Conservation (phyloP, 176 grass and related monocot genomes). For the Lolium perenne region DNA sequence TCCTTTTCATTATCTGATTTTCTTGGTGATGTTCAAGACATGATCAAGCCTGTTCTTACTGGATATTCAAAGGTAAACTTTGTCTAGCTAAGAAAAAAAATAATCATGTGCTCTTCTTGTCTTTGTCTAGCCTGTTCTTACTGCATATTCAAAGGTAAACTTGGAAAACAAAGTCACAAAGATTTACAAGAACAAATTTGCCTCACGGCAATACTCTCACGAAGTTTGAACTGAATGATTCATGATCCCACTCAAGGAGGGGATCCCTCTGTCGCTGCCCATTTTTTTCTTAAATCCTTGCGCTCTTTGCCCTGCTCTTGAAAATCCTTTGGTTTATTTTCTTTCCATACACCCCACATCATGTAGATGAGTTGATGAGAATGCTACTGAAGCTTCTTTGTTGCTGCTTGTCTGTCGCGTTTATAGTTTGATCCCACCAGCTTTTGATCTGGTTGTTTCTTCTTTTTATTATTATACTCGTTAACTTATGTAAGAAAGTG, state of each 20-base stretch:
- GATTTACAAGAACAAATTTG: neutral
- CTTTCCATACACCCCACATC: neutral
- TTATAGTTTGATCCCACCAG: neutral
- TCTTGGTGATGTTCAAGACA: slow-evolving; percentile 89
- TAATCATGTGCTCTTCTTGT: neutral
- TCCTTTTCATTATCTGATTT: slow-evolving; percentile 96
- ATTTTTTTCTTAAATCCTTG: neutral
- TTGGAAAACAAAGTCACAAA: slow-evolving; percentile 23
- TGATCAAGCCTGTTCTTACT: slow-evolving; percentile 85
- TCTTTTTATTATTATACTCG: neutral
- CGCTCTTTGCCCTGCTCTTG: neutral
- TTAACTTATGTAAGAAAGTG: neutral
- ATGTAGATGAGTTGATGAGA: neutral
- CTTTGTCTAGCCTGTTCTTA: too few relatives aligned
- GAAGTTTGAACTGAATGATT: slow-evolving; percentile 14
- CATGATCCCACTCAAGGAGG: neutral
- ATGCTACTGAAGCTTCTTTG: neutral
- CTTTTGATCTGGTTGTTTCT: slow-evolving; percentile 7
- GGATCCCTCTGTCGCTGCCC: neutral
- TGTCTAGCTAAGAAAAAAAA: slow-evolving; percentile 14
- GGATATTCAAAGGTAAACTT: slow-evolving; percentile 82
- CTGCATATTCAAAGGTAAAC: too few relatives aligned
- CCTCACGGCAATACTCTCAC: neutral
- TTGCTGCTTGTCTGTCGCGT: neutral
- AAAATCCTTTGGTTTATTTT: neutral